phyloP scores from a whole-genome alignment of 495 filamentous ascomycete genomes.

The Aspergillus baeticus region DNA sequence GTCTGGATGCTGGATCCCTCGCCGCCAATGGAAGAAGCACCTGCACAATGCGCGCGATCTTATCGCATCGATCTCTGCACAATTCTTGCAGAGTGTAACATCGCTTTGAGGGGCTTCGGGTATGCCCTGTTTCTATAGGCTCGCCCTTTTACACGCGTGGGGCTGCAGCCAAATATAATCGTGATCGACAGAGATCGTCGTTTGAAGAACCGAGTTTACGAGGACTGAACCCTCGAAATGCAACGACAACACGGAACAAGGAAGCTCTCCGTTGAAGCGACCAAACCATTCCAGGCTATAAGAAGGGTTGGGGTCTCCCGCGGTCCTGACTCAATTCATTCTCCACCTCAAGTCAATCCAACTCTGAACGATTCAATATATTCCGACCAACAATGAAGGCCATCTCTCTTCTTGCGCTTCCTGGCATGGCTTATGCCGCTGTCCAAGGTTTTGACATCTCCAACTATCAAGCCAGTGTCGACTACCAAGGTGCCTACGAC shows the following conservation, averaged over 20 bases:
- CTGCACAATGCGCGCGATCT: too few species aligned
- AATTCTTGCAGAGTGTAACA: not conserved
- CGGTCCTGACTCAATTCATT: not conserved
- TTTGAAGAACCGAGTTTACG: not conserved
- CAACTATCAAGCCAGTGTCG: constrained; percentile 18
- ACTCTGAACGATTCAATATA: not conserved
- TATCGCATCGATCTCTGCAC: too few species aligned
- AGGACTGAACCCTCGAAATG: not conserved
- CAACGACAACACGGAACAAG: too few species aligned
- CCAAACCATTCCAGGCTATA: not conserved
- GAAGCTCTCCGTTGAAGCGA: not conserved
- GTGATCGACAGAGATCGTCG: constrained; percentile 6
- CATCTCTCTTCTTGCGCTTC: constrained; percentile 15
- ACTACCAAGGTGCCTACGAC: constrained; percentile 3
- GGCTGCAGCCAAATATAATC: not conserved
- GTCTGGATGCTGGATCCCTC: too few species aligned
- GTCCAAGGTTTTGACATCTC: constrained; percentile 69
- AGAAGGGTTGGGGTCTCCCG: not conserved
- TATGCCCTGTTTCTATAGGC: not conserved
- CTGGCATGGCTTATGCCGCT: constrained; percentile 24
- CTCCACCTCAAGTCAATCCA: not conserved
- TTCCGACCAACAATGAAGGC: not conserved
- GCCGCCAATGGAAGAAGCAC: too few species aligned
- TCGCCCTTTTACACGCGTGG: not conserved
- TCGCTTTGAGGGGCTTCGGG: not conserved